Base-by-base conservation (phyloP, 768 basidiomycete species). In the Hygrophoropsis aurantiaca region DNA sequence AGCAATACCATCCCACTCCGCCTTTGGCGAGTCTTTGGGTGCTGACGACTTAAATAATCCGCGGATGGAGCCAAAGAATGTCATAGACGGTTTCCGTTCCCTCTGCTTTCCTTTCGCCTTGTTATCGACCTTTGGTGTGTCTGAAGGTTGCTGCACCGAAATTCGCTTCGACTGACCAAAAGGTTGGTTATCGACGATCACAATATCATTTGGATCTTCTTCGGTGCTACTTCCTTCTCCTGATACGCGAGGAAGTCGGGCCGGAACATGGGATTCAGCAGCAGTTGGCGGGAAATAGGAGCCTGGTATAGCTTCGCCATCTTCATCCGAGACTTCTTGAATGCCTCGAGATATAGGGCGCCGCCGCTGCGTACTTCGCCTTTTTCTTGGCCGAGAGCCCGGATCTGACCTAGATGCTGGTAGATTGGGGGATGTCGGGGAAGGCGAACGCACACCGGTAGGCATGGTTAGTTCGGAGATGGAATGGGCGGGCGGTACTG, bases 381-480 rank as follows among this genome's bases (percentile, higher is more conserved):
- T 47, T 8, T 45, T 48, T 19, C 39, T 45, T 2, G 35, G 26
- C 13, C 43, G 19, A 3, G 40, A n/a, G 1, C 33, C 24, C 4
- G 41, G 41, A 11, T 18, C 23, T 16, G 16, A 38, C n/a, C 16
- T 16, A 16, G 3, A 20, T 44, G 27, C 11, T 20, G 46, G n/a
- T 25, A 21, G 15, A n/a, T 30, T 30, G 40, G 39, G 15, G 8
- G 27, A 13, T 30, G 26, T 25, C n/a, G 40, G 50, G 47, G n/a
- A 35, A 4, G 41, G 41, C 36, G 36, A 43, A 21, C 23, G 41
- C n/a, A 55, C 45, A 5, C 42, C 42, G 1, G 64, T 66, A 10
- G 65, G 64, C 8, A 68, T 13, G 1, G 47, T 30, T 10, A 64
- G 3, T 19, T 66, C 64, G 10, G 64, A 37, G 21, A 66, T 64